Evolutionary conservation across 1,139 yeast species (phyloP), one percentile per base, ranked within the genome.

Genomic region (Candida frijolesensis): DNA sequence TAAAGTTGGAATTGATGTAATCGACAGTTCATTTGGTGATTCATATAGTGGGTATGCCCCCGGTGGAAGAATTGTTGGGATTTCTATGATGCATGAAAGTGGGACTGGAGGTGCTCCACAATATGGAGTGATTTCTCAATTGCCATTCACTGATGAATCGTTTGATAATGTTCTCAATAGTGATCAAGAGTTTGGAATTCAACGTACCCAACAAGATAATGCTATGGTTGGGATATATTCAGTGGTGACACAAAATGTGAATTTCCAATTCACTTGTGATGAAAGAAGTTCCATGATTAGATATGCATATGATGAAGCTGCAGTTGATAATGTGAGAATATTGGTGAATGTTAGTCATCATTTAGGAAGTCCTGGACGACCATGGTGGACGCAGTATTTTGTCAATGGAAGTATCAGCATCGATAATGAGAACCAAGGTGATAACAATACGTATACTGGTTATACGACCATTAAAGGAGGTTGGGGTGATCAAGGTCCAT

Each of bases 61-160:
- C 0, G 65, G 62, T 42, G 73, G 73, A 1, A 51, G 54, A 3
- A 58, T 72, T 27, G 57, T 60, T 19, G 76, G 73, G 8, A 60
- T 72, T 38, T 70, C 76, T 2, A 66, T 71, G 71, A 65, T 72
- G 68, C 77, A 72, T 52, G 76, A 70, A 46, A 63, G 70, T 30
- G 76, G 78, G 1, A 71, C 74, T 4, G 77, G 76, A 14, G 77
- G 76, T 9, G 68, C 74, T 1, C 74, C 72, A 3, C 64, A 67
- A 45, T 69, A 68, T 49, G 74, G 73, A 6, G 65, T 67, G 5
- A 70, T 67, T 8, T 54, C 70, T 2, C 74, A 69, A 53, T 53
- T 70, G 15, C 72, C 74, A 2, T 60, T 59, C 32, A 44, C 57
- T 2, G 63, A 59, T 5, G 55, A 54, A 2, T 54, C 65, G 33